A percentile compares a stretch with the other conserved stretches of the same genome.
Evolutionary conservation across 768 basidiomycete genomes (phyloP).

Genomic region (Erythrobasidium yunnanense): DNA sequence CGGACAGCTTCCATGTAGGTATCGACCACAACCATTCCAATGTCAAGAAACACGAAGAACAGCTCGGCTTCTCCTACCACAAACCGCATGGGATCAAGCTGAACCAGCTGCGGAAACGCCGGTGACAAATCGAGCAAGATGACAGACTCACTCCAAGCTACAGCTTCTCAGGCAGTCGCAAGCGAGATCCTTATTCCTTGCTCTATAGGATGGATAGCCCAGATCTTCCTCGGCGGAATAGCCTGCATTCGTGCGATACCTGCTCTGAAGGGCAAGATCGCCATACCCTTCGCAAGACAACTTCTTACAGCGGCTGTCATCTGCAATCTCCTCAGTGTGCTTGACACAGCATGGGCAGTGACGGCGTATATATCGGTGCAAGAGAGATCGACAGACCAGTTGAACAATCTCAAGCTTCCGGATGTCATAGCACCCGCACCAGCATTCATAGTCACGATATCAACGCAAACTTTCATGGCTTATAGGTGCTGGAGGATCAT

Average conservation of each 20-base stretch:
- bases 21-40: too few relatives aligned
- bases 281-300: not conserved
- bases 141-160: not conserved
- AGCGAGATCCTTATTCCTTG: not conserved
- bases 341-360: not conserved
- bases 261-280: not conserved
- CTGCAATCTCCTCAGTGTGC: not conserved
- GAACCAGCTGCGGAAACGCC: too few relatives aligned
- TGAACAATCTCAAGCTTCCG: not conserved
- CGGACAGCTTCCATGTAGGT: too few relatives aligned
- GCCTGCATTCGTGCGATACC: not conserved
- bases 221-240: not conserved
- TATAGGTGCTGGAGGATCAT: not conserved
- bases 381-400: not conserved
- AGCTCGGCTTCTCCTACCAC: too few relatives aligned
- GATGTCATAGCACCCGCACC: not conserved
- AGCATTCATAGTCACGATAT: not conserved
- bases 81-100: too few relatives aligned
- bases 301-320: not conserved
- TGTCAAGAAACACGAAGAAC: too few relatives aligned
- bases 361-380: not conserved
- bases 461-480: not conserved
- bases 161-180: not conserved
- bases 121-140: too few relatives aligned
- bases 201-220: not conserved